Percentiles rank a stretch among this genome's conserved stretches.
phyloP scores from a whole-genome alignment of 768 basidiomycete genomes.

The Cystofilobasidium ferigula region DNA sequence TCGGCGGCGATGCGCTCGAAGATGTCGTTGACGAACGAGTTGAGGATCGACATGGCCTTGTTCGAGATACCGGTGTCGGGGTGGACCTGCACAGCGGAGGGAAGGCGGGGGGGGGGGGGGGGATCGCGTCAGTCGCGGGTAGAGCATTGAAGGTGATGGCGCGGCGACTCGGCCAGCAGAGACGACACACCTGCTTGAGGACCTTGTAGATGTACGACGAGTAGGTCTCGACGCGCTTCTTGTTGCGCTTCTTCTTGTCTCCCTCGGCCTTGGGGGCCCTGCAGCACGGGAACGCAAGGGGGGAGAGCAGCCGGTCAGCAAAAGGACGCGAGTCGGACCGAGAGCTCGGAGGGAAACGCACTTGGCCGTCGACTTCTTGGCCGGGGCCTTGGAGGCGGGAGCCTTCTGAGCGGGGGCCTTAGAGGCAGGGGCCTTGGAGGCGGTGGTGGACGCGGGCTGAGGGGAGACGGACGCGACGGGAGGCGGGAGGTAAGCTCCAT shows the following conservation, averaged over 20 bases:
- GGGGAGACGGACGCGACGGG: background rate
- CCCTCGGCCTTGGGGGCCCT: slow-evolving; percentile 26
- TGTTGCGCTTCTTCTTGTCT: slow-evolving; percentile 26
- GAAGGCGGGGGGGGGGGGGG: slow-evolving; percentile 70
- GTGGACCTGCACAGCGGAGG: slow-evolving; percentile 97
- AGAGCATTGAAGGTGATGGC: slow-evolving; percentile 78
- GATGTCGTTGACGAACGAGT: slow-evolving; percentile 88
- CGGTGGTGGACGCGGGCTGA: slow-evolving; percentile 20
- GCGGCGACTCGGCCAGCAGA: slow-evolving; percentile 53
- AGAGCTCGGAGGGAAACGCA: background rate
- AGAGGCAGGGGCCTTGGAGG: slow-evolving; percentile 19
- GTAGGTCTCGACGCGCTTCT: slow-evolving; percentile 27
- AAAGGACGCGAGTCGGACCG: no score
- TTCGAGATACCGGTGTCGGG: slow-evolving; percentile 98
- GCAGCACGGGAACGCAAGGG: background rate
- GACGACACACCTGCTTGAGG: slow-evolving; percentile 20
- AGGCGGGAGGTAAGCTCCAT: background rate
- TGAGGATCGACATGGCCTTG: slow-evolving; percentile 86
- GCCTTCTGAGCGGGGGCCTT: slow-evolving; percentile 22
- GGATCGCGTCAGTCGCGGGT: slow-evolving; percentile 77
- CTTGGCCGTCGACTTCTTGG: slow-evolving; percentile 24
- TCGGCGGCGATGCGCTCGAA: slow-evolving; percentile 85
- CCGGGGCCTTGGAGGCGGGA: slow-evolving; percentile 25
- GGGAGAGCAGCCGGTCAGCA: no score
- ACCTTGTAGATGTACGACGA: slow-evolving; percentile 26